phyloP scores from a whole-genome alignment of 345 rosid genomes.

The Carallia pectinifolia region DNA sequence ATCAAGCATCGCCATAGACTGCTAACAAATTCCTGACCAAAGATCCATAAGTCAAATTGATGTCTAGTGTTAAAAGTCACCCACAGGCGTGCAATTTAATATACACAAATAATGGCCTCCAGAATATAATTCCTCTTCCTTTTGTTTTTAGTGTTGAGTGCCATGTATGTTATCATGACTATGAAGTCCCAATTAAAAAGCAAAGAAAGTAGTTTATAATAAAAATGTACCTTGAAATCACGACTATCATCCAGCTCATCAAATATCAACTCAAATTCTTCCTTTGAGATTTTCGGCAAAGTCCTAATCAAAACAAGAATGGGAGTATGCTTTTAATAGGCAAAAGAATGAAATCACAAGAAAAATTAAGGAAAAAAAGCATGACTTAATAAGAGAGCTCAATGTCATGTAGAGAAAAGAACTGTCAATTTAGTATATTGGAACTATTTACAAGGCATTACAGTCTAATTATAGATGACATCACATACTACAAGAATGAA shows the following conservation, averaged over 20 bases:
- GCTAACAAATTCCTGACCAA: too few species aligned
- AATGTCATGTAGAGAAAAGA: not conserved
- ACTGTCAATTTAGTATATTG: not conserved
- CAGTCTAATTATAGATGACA: not conserved
- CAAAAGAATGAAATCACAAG: not conserved
- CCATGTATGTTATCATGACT: too few species aligned
- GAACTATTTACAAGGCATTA: not conserved
- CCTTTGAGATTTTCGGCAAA: conserved; percentile 76
- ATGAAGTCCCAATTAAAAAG: not conserved
- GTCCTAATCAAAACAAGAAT: conserved; percentile 48
- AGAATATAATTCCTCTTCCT: too few species aligned
- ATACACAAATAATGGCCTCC: too few species aligned
- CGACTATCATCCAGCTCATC: conserved; percentile 83
- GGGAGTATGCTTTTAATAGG: not conserved
- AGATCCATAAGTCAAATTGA: too few species aligned
- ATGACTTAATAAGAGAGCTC: not conserved
- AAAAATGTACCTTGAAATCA: conserved; percentile 78
- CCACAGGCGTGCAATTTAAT: too few species aligned
- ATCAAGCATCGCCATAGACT: too few species aligned
- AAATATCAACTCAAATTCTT: conserved; percentile 85
- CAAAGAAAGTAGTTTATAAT: conserved; percentile 5
- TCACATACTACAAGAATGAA: not conserved
- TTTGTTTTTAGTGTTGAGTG: too few species aligned
- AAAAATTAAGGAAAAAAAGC: not conserved
- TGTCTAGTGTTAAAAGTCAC: too few species aligned